Percentiles rank a stretch among this genome's conserved stretches.
Conservation (phyloP, 768 basidiomycete species). For the Hygrophoropsis aurantiaca region DNA sequence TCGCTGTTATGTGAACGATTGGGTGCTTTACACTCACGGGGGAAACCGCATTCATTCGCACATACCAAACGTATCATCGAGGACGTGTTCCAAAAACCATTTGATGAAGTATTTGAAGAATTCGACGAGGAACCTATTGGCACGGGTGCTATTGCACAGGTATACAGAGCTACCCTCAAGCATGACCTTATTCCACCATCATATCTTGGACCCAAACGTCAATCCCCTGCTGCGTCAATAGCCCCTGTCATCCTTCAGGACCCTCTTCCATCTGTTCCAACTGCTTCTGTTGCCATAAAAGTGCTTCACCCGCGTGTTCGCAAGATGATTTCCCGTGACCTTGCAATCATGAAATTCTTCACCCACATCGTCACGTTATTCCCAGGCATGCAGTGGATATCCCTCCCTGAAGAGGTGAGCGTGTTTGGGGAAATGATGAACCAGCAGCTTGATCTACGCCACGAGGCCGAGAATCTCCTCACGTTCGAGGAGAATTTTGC, state of each 20-base stretch:
- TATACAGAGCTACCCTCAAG: conserved; percentile 86
- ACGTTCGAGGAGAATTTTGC: conserved; percentile 87
- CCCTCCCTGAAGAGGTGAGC: conserved; percentile 89
- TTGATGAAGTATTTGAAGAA: conserved; percentile 87
- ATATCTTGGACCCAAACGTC: conserved; percentile 75
- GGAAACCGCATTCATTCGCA: conserved; percentile 71
- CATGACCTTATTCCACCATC: conserved; percentile 82
- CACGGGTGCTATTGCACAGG: conserved; percentile 99
- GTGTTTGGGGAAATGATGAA: conserved; percentile 98
- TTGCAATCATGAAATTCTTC: conserved; percentile 94
- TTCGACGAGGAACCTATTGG: conserved; percentile 89
- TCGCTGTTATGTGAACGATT: conserved; percentile 79
- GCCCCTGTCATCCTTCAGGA: conserved; percentile 47
- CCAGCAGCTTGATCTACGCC: conserved; percentile 86
- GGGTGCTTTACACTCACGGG: conserved; percentile 86
- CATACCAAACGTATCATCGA: conserved; percentile 86
- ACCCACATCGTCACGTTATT: conserved; percentile 73
- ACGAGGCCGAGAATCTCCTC: conserved; percentile 85
- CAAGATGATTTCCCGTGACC: conserved; percentile 83
- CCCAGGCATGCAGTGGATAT: conserved; percentile 96
- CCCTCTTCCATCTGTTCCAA: conserved; percentile 72
- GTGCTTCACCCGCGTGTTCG: conserved; percentile 86
- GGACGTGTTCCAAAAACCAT: conserved; percentile 76
- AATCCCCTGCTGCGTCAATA: conserved; percentile 47
- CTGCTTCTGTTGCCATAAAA: conserved; percentile 92